These are phyloP conservation scores for Metschnikowia vanudenii DNA, from an alignment of 805 yeast species.

Conservation along the genomic window DNA sequence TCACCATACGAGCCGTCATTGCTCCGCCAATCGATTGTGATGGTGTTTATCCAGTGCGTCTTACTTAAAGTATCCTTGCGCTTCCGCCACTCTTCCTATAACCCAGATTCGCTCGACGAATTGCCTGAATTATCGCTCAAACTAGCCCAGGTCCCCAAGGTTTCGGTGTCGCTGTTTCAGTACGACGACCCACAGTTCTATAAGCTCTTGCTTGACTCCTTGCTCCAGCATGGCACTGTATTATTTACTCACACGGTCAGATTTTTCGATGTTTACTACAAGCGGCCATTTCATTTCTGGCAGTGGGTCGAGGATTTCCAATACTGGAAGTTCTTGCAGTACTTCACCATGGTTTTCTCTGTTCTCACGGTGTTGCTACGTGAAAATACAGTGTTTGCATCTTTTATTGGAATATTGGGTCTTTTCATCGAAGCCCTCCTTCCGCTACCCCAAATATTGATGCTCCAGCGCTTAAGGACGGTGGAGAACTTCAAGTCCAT, in stretches of 20 bases:
- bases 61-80: slow-evolving; percentile 61
- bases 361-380: slow-evolving; percentile 42
- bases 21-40: slow-evolving; percentile 75
- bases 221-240: slow-evolving; percentile 14
- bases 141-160: slow-evolving; percentile 18
- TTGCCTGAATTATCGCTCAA: slow-evolving; percentile 31
- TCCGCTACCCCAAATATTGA: slow-evolving; percentile 76
- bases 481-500: slow-evolving; percentile 79
- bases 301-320: slow-evolving; percentile 67
- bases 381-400: slow-evolving; percentile 40
- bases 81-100: slow-evolving; percentile 46
- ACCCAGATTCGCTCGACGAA: slow-evolving; percentile 32
- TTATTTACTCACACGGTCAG: slow-evolving; percentile 39
- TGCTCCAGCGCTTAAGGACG: slow-evolving; percentile 62
- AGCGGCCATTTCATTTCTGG: slow-evolving; percentile 73
- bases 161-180: slow-evolving; percentile 10
- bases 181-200: slow-evolving; percentile 12
- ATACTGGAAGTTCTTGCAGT: slow-evolving; percentile 55
- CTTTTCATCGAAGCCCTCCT: slow-evolving; percentile 69
- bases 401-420: slow-evolving; percentile 57
- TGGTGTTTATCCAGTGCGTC: slow-evolving; percentile 75
- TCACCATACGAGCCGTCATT: slow-evolving; percentile 80
- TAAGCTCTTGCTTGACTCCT: slow-evolving; percentile 6
- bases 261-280: slow-evolving; percentile 68
- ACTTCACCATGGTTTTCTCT: slow-evolving; percentile 43